Percentiles rank a stretch among this genome's conserved stretches.
Conservation (phyloP, 495 filamentous ascomycete genomes). For the Neurospora sp. region DNA sequence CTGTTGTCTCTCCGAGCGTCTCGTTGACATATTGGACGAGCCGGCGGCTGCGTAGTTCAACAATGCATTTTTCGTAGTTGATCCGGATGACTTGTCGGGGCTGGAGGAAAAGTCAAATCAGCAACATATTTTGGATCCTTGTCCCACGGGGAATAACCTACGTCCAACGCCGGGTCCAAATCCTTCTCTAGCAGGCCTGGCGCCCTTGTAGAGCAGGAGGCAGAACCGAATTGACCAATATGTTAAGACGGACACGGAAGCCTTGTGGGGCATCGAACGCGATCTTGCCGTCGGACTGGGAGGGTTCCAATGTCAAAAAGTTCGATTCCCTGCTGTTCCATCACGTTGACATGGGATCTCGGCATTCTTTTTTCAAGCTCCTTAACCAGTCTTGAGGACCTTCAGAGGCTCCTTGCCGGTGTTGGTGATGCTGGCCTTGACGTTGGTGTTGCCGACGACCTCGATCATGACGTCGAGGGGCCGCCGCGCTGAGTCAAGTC, state of each 20-base stretch:
- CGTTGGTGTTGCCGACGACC: slow-evolving; percentile 42
- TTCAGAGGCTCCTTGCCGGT: slow-evolving; percentile 43
- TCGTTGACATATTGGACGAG: slow-evolving; percentile 39
- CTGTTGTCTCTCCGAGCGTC: too few relatives aligned
- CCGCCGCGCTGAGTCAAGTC: slow-evolving; percentile 31
- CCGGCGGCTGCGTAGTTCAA: slow-evolving; percentile 68
- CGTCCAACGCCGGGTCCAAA: slow-evolving; percentile 26
- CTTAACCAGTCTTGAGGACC: slow-evolving; percentile 48
- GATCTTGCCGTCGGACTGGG: too few relatives aligned
- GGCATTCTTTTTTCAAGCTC: too few relatives aligned
- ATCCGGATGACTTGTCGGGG: slow-evolving; percentile 59
- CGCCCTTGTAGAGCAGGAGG: too few relatives aligned
- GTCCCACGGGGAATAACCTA: slow-evolving; percentile 13
- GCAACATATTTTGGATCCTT: slow-evolving; percentile 1
- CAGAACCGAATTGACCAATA: too few relatives aligned
- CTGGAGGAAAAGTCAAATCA: slow-evolving; percentile 21
- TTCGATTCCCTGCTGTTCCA: too few relatives aligned
- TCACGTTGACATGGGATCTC: too few relatives aligned
- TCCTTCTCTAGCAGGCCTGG: slow-evolving; percentile 20
- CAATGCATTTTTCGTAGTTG: slow-evolving; percentile 75
- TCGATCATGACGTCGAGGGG: slow-evolving; percentile 44
- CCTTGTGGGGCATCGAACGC: too few relatives aligned
- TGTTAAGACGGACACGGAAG: too few relatives aligned
- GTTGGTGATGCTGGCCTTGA: slow-evolving; percentile 55
- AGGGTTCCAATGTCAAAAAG: too few relatives aligned